Evolutionary conservation across 2,329 filamentous ascomycete genomes (phyloP).

Genomic region (Venturiaceae sp.): DNA sequence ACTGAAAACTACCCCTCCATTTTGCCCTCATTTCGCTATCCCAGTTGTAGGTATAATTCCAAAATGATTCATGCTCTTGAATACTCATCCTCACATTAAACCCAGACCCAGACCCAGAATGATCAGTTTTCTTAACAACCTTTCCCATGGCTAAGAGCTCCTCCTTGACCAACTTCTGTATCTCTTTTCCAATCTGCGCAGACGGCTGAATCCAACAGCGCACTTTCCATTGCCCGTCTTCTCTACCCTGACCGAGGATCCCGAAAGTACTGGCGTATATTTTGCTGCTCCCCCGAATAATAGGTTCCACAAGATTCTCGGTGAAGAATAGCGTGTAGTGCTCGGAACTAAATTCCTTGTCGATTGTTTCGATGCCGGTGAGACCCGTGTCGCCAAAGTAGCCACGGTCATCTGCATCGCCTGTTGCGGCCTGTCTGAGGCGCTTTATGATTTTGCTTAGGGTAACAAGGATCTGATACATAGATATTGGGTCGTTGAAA

Average conservation of each 20-base stretch:
- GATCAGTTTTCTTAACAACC: background rate
- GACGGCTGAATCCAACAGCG: background rate
- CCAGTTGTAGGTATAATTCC: background rate
- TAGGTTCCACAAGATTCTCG: background rate
- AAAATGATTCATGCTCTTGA: background rate
- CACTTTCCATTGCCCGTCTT: background rate
- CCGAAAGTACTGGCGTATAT: background rate
- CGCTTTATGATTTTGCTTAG: background rate
- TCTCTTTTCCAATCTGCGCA: background rate
- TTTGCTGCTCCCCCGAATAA: no score
- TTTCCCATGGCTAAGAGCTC: background rate
- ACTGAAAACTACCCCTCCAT: background rate
- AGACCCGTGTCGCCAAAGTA: background rate
- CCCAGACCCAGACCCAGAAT: background rate
- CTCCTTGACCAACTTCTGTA: background rate
- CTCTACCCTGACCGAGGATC: background rate
- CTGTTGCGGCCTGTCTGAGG: background rate
- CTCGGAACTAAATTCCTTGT: background rate
- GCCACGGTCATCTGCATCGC: background rate
- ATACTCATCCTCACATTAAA: background rate
- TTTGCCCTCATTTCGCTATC: background rate
- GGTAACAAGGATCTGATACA: background rate
- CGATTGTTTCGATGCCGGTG: background rate
- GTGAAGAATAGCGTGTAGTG: background rate
- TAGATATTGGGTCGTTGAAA: background rate